Conservation (phyloP, 2,329 filamentous ascomycete species). For the Scedosporium minutisporum region DNA sequence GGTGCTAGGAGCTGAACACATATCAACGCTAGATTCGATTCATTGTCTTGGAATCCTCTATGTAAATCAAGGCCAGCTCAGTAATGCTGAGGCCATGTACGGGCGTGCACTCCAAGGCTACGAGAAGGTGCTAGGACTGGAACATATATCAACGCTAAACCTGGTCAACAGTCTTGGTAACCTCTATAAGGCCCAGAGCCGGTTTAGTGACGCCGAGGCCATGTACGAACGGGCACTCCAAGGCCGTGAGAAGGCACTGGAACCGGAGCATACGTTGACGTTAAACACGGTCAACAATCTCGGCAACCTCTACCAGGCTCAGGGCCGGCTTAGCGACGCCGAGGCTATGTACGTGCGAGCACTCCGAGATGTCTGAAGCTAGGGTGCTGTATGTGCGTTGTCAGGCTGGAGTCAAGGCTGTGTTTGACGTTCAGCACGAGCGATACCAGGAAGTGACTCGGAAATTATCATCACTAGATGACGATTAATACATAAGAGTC, state of each 20-base stretch:
- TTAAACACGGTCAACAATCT: slow-evolving; percentile 18
- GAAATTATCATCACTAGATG: no score
- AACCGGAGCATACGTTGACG: slow-evolving; percentile 12
- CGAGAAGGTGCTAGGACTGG: slow-evolving; percentile 11
- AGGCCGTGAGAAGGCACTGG: slow-evolving; percentile 15
- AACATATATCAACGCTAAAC: slow-evolving; percentile 10
- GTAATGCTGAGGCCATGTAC: slow-evolving; percentile 19
- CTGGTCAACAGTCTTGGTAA: slow-evolving; percentile 13
- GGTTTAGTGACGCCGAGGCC: slow-evolving; percentile 13
- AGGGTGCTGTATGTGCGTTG: no score
- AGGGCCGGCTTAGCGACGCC: slow-evolving; percentile 16
- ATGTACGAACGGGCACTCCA: slow-evolving; percentile 19
- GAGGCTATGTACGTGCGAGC: slow-evolving; percentile 17
- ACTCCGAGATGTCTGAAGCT: no score
- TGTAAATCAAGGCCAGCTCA: slow-evolving; percentile 13
- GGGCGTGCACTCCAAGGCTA: slow-evolving; percentile 14
- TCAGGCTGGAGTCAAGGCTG: no score
- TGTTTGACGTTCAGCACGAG: no score
- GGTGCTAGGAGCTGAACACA: slow-evolving; percentile 9
- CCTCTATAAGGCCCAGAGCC: slow-evolving; percentile 12
- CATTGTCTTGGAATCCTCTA: slow-evolving; percentile 21
- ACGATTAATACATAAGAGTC: no score
- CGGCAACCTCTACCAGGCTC: slow-evolving; percentile 17
- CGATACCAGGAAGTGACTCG: no score
- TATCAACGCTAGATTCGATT: slow-evolving; percentile 11